phyloP scores from a whole-genome alignment of 352 stramenopile genomes.

The Pythium inflatum region DNA sequence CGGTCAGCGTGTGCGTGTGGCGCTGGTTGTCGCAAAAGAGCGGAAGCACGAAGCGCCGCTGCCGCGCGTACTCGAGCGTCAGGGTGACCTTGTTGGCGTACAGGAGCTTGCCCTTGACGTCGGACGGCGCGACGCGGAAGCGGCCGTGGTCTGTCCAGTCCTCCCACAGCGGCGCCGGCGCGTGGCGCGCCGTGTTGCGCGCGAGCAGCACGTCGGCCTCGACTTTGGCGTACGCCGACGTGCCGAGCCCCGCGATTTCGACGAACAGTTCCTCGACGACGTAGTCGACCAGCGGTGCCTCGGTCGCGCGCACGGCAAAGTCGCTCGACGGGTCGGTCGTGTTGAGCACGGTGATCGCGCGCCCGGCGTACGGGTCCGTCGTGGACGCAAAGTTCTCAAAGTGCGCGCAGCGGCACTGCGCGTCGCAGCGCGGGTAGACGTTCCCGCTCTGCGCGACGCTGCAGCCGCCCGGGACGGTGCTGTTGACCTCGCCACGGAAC shows the following conservation, averaged over 20 bases:
- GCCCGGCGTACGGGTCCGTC: background rate
- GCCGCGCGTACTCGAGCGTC: background rate
- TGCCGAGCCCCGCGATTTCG: background rate
- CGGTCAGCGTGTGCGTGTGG: conserved; percentile 4
- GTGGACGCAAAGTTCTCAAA: conserved; percentile 9
- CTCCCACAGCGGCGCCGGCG: background rate
- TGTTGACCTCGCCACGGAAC: background rate
- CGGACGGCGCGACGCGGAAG: background rate
- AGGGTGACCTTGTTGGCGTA: conserved; percentile 4
- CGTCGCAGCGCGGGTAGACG: conserved; percentile 7
- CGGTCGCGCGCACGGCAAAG: background rate
- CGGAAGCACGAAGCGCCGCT: background rate
- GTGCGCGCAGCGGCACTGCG: background rate
- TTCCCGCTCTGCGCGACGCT: conserved; percentile 1
- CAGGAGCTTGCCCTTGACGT: conserved; percentile 6
- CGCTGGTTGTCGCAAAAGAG: conserved; percentile 11
- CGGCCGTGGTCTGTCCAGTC: conserved; percentile 1
- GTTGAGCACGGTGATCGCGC: conserved; percentile 8
- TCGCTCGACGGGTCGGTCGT: conserved; percentile 3
- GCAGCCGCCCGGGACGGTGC: background rate
- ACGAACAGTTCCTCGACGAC: background rate
- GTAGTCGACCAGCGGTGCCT: conserved; percentile 1
- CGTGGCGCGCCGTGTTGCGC: background rate
- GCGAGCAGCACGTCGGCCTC: background rate
- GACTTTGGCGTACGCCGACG: conserved; percentile 7